These are phyloP conservation scores for Exophiala xenobiotica DNA, from an alignment of 2,329 filamentous ascomycete genomes.

Conservation along the genomic window DNA sequence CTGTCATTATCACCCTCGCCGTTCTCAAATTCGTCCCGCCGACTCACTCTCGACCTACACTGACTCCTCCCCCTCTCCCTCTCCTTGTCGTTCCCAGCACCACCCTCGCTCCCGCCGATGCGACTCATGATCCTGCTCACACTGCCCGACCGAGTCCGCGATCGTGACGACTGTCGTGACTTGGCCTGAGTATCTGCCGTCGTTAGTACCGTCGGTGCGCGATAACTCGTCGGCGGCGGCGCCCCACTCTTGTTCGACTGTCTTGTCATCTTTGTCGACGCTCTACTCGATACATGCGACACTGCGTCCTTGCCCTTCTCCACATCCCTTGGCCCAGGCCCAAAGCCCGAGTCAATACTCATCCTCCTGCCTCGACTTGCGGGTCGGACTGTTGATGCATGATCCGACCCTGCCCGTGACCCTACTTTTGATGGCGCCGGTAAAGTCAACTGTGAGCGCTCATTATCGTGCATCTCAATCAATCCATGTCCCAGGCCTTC, in stretches of 20 bases:
- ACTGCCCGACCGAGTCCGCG: slow-evolving; percentile 6
- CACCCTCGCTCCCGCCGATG: background rate
- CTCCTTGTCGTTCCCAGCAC: background rate
- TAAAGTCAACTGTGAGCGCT: slow-evolving; percentile 4
- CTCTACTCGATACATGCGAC: slow-evolving; percentile 8
- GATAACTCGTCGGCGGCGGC: slow-evolving; percentile 27
- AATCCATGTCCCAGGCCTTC: slow-evolving; percentile 12
- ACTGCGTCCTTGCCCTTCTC: slow-evolving; percentile 3
- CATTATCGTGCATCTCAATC: slow-evolving; percentile 30
- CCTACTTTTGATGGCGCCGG: background rate
- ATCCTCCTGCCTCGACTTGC: slow-evolving; percentile 14
- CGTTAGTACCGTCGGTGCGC: slow-evolving; percentile 27
- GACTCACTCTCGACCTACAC: background rate
- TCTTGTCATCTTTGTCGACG: slow-evolving; percentile 11
- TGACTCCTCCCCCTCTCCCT: background rate
- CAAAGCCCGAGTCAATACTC: slow-evolving; percentile 22
- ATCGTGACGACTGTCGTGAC: slow-evolving; percentile 12
- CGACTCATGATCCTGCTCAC: slow-evolving; percentile 1
- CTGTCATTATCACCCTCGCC: slow-evolving; percentile 12
- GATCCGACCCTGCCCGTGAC: slow-evolving; percentile 6
- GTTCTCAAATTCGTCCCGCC: slow-evolving; percentile 19
- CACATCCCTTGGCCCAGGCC: slow-evolving; percentile 11
- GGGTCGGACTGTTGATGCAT: slow-evolving; percentile 18
- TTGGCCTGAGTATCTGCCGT: slow-evolving; percentile 18
- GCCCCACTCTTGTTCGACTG: slow-evolving; percentile 12